phyloP scores from a whole-genome alignment of 2,329 filamentous ascomycete genomes.

The Acrodontium crateriforme region DNA sequence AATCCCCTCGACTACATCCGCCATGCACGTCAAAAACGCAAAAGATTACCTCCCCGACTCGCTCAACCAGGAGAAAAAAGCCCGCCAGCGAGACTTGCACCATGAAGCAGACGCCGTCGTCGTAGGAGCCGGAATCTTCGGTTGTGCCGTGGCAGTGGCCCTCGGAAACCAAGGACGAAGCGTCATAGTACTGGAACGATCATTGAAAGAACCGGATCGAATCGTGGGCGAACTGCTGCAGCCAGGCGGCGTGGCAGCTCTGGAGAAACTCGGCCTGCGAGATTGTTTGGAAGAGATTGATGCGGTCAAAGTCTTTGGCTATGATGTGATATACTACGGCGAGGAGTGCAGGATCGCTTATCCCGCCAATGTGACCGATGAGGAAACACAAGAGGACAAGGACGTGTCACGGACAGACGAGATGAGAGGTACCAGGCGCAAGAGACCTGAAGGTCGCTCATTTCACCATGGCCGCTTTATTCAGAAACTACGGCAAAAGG shows the following conservation, averaged over 20 bases:
- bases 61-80: conserved; percentile 1
- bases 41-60: conserved; percentile 2
- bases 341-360: conserved; percentile 65
- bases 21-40: neutral
- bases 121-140: conserved; percentile 80
- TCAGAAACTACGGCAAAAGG: conserved; percentile 61
- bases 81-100: conserved; percentile 21
- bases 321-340: conserved; percentile 73
- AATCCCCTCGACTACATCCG: too few species aligned
- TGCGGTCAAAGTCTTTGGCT: conserved; percentile 67
- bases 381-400: conserved; percentile 18
- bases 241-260: conserved; percentile 71
- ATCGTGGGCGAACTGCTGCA: conserved; percentile 94
- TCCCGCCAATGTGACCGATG: conserved; percentile 42
- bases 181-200: conserved; percentile 78
- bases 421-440: conserved; percentile 21
- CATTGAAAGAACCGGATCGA: conserved; percentile 80
- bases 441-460: conserved; percentile 55
- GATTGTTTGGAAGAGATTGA: conserved; percentile 85
- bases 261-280: conserved; percentile 65
- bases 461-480: conserved; percentile 97
- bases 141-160: conserved; percentile 72
- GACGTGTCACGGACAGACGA: conserved; percentile 20
- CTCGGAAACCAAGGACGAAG: conserved; percentile 81
- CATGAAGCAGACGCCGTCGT: conserved; percentile 72